Percentiles rank a stretch among this genome's conserved stretches.
Evolutionary conservation across 2,329 filamentous ascomycete genomes (phyloP).

Genomic region (Dactylonectria macrodidyma): DNA sequence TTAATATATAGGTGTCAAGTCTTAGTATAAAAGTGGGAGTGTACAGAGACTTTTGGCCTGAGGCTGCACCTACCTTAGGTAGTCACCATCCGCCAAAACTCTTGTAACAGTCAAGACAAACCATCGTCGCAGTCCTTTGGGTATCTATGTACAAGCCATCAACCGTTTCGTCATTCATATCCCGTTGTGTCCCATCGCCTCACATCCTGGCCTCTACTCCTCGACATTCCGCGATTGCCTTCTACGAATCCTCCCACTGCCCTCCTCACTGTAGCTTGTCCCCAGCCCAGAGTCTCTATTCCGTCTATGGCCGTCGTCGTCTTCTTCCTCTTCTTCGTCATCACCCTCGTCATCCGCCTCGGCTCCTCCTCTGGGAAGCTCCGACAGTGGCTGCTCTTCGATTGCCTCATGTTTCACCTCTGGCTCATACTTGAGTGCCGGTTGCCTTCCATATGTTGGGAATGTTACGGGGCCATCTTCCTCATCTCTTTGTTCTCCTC

Average conservation of each 20-base stretch:
- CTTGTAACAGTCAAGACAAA: background rate
- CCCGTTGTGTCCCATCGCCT: slow-evolving; percentile 8
- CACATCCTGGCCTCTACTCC: slow-evolving; percentile 24
- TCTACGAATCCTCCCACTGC: slow-evolving; percentile 50
- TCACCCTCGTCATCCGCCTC: slow-evolving; percentile 65
- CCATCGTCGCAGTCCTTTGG: background rate
- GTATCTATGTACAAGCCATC: slow-evolving; percentile 28
- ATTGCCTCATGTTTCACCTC: slow-evolving; percentile 54
- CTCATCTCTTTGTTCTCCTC: slow-evolving; percentile 49
- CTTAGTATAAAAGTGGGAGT: too few species aligned
- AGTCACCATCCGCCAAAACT: background rate
- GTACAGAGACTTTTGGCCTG: too few species aligned
- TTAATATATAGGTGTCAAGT: too few species aligned
- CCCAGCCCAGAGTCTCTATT: slow-evolving; percentile 66
- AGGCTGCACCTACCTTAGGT: too few species aligned
- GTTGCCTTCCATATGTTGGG: slow-evolving; percentile 59
- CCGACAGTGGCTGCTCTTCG: slow-evolving; percentile 50
- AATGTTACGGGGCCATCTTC: slow-evolving; percentile 61
- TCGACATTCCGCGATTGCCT: slow-evolving; percentile 47
- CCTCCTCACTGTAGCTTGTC: slow-evolving; percentile 65
- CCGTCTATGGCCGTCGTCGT: slow-evolving; percentile 45
- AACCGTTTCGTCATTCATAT: slow-evolving; percentile 1
- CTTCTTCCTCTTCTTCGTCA: slow-evolving; percentile 53
- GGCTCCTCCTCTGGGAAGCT: slow-evolving; percentile 53
- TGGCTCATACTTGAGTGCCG: slow-evolving; percentile 58